Base-by-base conservation (phyloP, 75 land plant genomes). In the Cryptomeria japonica region DNA sequence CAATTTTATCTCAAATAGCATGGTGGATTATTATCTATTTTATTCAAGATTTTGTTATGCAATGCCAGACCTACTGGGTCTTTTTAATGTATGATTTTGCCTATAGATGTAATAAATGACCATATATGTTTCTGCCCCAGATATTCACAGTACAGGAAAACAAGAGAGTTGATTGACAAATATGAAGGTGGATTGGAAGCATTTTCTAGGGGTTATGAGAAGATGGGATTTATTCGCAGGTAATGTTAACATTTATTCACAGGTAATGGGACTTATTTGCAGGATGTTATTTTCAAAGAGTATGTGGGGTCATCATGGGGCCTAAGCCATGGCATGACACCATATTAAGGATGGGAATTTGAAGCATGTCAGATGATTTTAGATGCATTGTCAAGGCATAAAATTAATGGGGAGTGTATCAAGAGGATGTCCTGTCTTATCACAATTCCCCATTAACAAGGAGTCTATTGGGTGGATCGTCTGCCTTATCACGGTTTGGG, bases 141-240 rank as follows among this genome's bases (percentile, higher is more conserved):
- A 28, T 97, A 87, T 89, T 87, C 83, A 37, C 96, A 94, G 42
- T 97, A 97, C 83, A 94, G 84, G 89, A 90, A 86, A 77, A 90
- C 89, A 87, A 91, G 96, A 32, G 92, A 90, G 47, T 88, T 87
- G 64, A 97, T 97, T 93, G 97, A 97, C 89, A 91, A 96, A 87
- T 49, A 92, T 90, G 99, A 97, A 86, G 99, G 99, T 79, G 97
- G 99, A 32, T 83, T 97, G 83, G 97, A 96, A 86, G 90, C 86
- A 85, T 97, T 97, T 90, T 96, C 99, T 76, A 95, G 99, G 90
- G 98, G 99, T 18, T 97, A 94, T 93, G 96, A 96, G 78, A 96
- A 97, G 80, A 87, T 97, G 89, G 99, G 99, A 42, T 97, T 97
- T 83, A 94, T 49, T 70, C 92, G 93, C 80, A 95, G 96, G 99